Base-by-base conservation (phyloP, 768 basidiomycete species). In the Tylopilus vinaceipallidus region DNA sequence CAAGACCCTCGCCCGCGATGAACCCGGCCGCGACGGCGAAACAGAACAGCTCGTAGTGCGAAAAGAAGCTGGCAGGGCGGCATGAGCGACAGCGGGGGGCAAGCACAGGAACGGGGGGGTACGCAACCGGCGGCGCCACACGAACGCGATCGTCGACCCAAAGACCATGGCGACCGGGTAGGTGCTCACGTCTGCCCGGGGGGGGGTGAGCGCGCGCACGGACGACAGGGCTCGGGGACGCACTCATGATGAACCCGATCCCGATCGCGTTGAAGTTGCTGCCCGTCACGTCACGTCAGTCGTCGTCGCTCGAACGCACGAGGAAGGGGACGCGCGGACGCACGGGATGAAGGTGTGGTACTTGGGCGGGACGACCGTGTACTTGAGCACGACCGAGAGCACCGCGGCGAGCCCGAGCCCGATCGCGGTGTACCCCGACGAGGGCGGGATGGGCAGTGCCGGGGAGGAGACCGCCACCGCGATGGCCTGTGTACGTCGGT, bases 371-470 rank as follows among this genome's bases (percentile, higher is more conserved):
- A 63, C 55, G 34, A 55, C 29, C 17, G 47, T 53, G 13, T 60
- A 50, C 57, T 76, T 79, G 24, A 71, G 62, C n/a, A 78, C 42
- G 27, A 82, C 71, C 6, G 72, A 72, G 32, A 76, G 11, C 27
- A 75, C 69, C 24, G 76, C 74, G 49, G 71, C 57, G 45, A 82
- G 64, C 7, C 72, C 73, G 4, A 83, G 71, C 37, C 55, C 80
- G 54, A 84, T 80, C 33, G 83, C 79, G 5, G 80, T 77, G 56
- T 77, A 78, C 10, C 82, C 82, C 11, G 81, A 81, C 2, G 76
- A 76, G 3, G 71, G 50, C 22, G 82, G 80, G 47, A 83, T 74
- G 50, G 71, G 62, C 54, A 62, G 40, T 57, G 55, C 54, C 29
- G 50, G 45, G 3, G 63, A 59, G 4, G 61, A 65, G 8, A 63